phyloP scores from a whole-genome alignment of 2,329 filamentous ascomycete genomes.

The Mycosphaerella arachidis region DNA sequence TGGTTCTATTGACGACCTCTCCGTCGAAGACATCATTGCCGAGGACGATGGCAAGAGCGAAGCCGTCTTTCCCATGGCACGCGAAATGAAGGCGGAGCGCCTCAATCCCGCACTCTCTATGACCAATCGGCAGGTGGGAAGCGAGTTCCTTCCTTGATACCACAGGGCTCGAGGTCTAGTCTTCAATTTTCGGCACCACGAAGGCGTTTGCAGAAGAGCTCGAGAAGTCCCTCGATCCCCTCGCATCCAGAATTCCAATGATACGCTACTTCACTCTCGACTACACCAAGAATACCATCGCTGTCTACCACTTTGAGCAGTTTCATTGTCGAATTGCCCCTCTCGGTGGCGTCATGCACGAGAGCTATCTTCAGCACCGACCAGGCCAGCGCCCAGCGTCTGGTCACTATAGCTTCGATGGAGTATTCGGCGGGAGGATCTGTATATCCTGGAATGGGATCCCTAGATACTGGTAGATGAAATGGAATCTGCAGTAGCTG shows the following conservation, averaged over 20 bases:
- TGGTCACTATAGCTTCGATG: not conserved
- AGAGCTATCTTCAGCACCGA: too few relatives aligned
- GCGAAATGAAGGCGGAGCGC: not conserved
- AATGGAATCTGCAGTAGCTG: slow-evolving; percentile 48
- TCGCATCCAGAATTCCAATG: too few relatives aligned
- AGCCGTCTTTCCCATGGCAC: not conserved
- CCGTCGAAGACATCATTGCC: not conserved
- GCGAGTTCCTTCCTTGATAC: not conserved
- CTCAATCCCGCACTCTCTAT: not conserved
- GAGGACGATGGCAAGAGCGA: not conserved
- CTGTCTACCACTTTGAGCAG: too few relatives aligned
- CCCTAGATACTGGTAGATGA: slow-evolving; percentile 63
- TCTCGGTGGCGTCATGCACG: too few relatives aligned
- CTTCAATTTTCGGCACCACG: too few relatives aligned
- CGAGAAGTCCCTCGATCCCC: too few relatives aligned
- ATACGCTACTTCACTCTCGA: too few relatives aligned
- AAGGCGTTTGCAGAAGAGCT: too few relatives aligned
- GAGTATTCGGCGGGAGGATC: slow-evolving; percentile 9
- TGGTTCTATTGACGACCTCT: not conserved
- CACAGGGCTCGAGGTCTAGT: not conserved
- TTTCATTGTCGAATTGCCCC: too few relatives aligned
- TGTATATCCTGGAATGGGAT: slow-evolving; percentile 20
- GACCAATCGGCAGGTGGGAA: not conserved
- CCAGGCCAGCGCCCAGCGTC: too few relatives aligned
- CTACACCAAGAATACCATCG: too few relatives aligned